Evolutionary conservation across 2,329 filamentous ascomycete genomes (phyloP).

Genomic region (Simplicillium sp.): DNA sequence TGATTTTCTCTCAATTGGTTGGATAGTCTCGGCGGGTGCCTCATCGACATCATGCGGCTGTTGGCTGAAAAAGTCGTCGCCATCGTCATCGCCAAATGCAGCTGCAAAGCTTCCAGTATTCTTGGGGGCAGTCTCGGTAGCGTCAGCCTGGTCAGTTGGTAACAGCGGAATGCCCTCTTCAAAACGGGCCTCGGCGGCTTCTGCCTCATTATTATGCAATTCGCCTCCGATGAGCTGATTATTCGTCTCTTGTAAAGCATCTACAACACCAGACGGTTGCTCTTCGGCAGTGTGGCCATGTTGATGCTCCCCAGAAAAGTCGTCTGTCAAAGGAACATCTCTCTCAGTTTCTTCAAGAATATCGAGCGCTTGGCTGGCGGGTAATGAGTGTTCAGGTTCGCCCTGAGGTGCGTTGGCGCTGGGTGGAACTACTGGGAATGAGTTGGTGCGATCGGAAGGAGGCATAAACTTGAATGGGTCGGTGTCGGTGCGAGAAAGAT

Average conservation of each 20-base stretch:
- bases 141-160: constrained; percentile 17
- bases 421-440: constrained; percentile 44
- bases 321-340: background rate
- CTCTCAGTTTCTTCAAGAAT: constrained; percentile 34
- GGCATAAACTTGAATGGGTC: constrained; percentile 54
- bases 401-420: constrained; percentile 19
- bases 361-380: constrained; percentile 41
- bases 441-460: constrained; percentile 49
- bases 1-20: constrained; percentile 54
- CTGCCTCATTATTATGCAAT: constrained; percentile 26
- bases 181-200: constrained; percentile 48
- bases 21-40: constrained; percentile 12
- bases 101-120: constrained; percentile 9
- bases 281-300: no score
- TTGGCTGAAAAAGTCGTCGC: constrained; percentile 54
- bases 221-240: constrained; percentile 32
- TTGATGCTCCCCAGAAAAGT: no score
- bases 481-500: constrained; percentile 37
- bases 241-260: no score
- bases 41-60: constrained; percentile 25
- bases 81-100: constrained; percentile 33
- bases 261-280: no score
- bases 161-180: constrained; percentile 63
- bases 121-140: constrained; percentile 1
- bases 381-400: constrained; percentile 24